phyloP scores from a whole-genome alignment of 2,329 filamentous ascomycete species.

The Xylariaceae sp. region DNA sequence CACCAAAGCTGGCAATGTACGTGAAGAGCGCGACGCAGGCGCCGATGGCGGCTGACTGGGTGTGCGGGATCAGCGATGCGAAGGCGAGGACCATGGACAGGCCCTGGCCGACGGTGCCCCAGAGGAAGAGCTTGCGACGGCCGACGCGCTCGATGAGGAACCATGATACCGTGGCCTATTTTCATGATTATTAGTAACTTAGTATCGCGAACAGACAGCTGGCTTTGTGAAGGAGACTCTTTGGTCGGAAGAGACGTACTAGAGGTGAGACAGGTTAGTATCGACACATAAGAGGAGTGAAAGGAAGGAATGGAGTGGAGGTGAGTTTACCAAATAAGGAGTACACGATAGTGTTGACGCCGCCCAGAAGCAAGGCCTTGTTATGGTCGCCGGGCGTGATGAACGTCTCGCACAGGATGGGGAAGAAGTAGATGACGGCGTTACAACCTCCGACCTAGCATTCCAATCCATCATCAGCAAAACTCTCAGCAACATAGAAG shows the following conservation, averaged over 20 bases:
- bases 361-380: conserved; percentile 48
- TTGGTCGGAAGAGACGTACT: no score
- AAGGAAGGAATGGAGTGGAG: neutral
- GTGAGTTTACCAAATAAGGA: conserved; percentile 43
- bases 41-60: conserved; percentile 56
- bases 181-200: no score
- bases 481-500: neutral
- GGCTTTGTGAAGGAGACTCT: no score
- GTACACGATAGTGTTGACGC: conserved; percentile 54
- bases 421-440: conserved; percentile 56
- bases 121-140: conserved; percentile 42
- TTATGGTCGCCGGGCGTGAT: conserved; percentile 37
- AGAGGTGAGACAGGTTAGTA: no score
- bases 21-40: conserved; percentile 63
- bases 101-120: conserved; percentile 42
- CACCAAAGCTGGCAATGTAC: conserved; percentile 65
- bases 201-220: no score
- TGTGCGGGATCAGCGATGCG: conserved; percentile 60
- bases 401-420: conserved; percentile 48
- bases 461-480: conserved; percentile 6
- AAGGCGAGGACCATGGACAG: conserved; percentile 57
- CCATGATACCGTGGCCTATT: conserved; percentile 46
- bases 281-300: no score
- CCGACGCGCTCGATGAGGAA: conserved; percentile 45
- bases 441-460: conserved; percentile 49